Evolutionary conservation across 1,284 basidiomycete species (phyloP), one percentile per base, ranked within the genome.

Genomic region (Irpex sp.): DNA sequence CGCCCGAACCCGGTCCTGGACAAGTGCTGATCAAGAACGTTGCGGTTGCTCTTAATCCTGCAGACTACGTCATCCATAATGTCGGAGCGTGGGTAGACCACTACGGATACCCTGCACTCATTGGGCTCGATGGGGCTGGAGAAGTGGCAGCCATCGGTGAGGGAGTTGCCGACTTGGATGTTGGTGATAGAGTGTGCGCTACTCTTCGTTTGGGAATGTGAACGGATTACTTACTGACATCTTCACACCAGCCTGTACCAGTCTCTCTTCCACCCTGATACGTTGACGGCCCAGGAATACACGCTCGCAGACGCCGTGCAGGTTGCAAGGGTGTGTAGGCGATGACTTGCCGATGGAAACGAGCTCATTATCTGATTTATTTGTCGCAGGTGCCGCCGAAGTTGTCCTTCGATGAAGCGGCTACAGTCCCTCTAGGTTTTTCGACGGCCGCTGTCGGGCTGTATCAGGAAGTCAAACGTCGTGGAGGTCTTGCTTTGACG

Each of bases 281-380:
- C 51, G 7, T 59, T 60, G 14, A 61, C 64, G 2, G 67, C 66
- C 58, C 68, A 70, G 52, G 63, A 70, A 21, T 67, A 67, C 23
- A 53, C 60, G 0, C 16, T 61, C n/a, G 57, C 58, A 4, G 16
- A 49, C 16, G 62, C 62, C 12, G 60, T 52, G 4, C 28, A 60
- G 9, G 19, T 45, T 1, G 49, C 64, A 1, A 59, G 73, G 58
- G 47, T 45, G n/a, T n/a, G n/a, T 12, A 35, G 19, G 6, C 12
- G 5, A 23, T n/a, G 49, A 19, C 18, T 5, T 6, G 28, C 28
- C 28, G 7, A 33, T 7, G 7, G 28, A 33, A 33, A 7, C 4
- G 12, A 28, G 19, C n/a, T 7, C 12, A 36, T 33, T 7, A 33
- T 33, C 28, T 33, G 28, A 33, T 33, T 7, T 33, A 33, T 16